Base-by-base conservation (phyloP, 1,284 basidiomycete species). In the Microbotryum saponariae region DNA sequence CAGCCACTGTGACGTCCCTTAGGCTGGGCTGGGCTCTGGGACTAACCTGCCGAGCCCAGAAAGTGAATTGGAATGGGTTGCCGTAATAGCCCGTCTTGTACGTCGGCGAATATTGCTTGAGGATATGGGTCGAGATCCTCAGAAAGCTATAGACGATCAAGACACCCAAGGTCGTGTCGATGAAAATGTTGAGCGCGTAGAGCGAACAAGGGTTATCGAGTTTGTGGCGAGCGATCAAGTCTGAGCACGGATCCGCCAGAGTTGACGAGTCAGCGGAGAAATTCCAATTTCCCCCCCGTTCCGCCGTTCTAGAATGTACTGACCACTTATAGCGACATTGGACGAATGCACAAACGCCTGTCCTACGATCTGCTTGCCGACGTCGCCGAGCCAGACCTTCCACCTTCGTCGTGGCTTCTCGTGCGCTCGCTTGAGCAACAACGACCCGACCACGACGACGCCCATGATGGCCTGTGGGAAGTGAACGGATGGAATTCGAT, bases 81-180 rank as follows among this genome's bases (percentile, higher is more conserved):
- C 90, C 89, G 73, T 97, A 97, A 61, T 90, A 80, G 10, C 94
- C 94, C 8, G 87, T 89, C 70, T 86, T 82, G 74, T 90, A 89
- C 70, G 88, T 84, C 52, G 87, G 77, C 16, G 82, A 78, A 88
- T 75, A 65, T 79, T 82, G 68, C 83, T 81, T 37, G 59, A 92
- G 80, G 52, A 90, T 58, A 72, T 81, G 81, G 1, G 87, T 91
- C 57, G 85, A 77, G 29, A 80, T 74, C 63, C 85, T 85, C n/a
- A 97, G 80, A 47, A 85, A 79, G 60, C 86, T 72, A 76, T 90
- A 97, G 61, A 98, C 84, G 62, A 94, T 80, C 31, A 81, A 86
- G 58, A 97, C 88, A 66, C 92, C 93, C 59, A 94, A 78, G 0
- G 93, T 97, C 21, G 93, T 97, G 76, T 98, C 94, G 64, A 97